Conservation (phyloP, 805 yeast genomes). For the Candida golubevii region DNA sequence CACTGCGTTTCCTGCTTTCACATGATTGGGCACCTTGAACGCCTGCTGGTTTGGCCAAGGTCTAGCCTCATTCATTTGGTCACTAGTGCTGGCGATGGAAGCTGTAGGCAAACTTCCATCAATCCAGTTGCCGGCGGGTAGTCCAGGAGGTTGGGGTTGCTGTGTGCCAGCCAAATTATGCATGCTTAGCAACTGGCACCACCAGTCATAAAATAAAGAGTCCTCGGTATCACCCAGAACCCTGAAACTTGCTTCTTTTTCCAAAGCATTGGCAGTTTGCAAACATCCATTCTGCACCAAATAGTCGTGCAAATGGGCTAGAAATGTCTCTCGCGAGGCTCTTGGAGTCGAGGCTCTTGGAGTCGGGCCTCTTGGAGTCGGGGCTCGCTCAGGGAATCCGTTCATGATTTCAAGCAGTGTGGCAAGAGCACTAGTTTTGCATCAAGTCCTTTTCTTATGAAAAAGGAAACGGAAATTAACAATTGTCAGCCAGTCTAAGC, state of each 20-base stretch:
- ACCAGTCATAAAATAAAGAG: conserved; percentile 11
- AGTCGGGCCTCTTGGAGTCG: too few relatives aligned
- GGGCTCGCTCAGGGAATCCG: conserved; percentile 2
- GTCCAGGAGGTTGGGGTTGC: background rate
- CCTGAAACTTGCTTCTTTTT: conserved; percentile 9
- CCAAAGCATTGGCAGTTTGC: conserved; percentile 10
- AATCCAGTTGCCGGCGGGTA: background rate
- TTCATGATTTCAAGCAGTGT: background rate
- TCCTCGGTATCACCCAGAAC: conserved; percentile 4
- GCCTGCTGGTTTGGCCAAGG: background rate
- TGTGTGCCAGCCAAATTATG: conserved; percentile 2
- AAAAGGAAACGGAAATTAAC: too few relatives aligned
- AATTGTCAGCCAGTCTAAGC: too few relatives aligned
- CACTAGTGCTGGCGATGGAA: background rate
- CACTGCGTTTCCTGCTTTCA: background rate
- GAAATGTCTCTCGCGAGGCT: conserved; percentile 10
- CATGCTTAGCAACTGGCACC: conserved; percentile 12
- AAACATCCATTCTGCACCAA: conserved; percentile 14
- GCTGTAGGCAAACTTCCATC: background rate
- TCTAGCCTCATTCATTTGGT: background rate
- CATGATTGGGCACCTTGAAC: background rate
- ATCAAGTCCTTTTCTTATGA: too few relatives aligned
- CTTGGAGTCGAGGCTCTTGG: conserved; percentile 1
- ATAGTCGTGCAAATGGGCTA: conserved; percentile 10
- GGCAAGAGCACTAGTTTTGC: too few relatives aligned